Evolutionary conservation across 2,329 filamentous ascomycete genomes (phyloP).

Genomic region (Colletotrichum kahawae): DNA sequence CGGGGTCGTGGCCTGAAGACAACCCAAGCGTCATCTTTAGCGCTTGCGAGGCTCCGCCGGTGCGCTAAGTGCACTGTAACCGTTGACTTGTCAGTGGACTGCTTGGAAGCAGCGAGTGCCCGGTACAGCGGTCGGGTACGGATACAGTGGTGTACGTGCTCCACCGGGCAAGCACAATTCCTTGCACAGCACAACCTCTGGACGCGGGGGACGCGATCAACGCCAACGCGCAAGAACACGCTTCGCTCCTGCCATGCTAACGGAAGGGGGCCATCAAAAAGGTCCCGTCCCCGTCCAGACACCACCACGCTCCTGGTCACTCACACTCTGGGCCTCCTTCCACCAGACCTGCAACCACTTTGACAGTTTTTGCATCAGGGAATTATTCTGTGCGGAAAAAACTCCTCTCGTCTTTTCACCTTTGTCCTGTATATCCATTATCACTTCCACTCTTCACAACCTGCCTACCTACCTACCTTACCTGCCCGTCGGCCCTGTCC

Average conservation of each 20-base stretch:
- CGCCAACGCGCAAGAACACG: conserved; percentile 25
- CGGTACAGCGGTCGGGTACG: background rate
- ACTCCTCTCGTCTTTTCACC: background rate
- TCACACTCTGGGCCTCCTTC: conserved; percentile 27
- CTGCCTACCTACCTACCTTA: background rate
- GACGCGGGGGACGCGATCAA: background rate
- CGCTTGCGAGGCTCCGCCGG: background rate
- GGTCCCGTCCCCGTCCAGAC: conserved; percentile 28
- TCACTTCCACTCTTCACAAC: background rate
- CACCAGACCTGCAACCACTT: conserved; percentile 28
- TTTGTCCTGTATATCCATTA: background rate
- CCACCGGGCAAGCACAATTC: background rate
- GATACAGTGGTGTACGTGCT: background rate
- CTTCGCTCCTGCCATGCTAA: conserved; percentile 11
- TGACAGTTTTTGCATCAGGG: conserved; percentile 3
- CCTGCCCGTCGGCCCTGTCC: background rate
- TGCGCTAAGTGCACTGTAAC: background rate
- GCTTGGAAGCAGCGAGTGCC: background rate
- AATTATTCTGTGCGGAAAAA: background rate
- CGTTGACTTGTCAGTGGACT: background rate
- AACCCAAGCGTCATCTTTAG: background rate
- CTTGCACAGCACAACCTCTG: background rate
- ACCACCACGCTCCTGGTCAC: background rate
- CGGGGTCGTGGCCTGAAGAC: background rate
- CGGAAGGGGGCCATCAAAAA: conserved; percentile 29